Conservation (phyloP, 805 yeast genomes). For the Myxozyma geophila region DNA sequence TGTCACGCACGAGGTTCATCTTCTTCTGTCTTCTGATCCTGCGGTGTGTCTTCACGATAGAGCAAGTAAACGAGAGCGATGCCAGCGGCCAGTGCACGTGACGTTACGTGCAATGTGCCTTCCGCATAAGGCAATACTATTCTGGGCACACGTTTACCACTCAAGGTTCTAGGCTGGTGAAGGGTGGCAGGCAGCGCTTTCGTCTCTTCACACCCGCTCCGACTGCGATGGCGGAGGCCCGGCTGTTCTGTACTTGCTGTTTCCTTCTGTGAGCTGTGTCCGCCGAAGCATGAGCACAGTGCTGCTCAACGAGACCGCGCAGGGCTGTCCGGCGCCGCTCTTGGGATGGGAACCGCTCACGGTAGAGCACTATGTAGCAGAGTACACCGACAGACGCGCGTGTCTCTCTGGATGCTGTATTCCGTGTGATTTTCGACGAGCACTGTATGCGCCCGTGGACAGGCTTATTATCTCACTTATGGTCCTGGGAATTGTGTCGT, state of each 20-base stretch:
- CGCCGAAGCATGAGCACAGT: too few species aligned
- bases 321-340: slow-evolving; percentile 28
- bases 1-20: slow-evolving; percentile 28
- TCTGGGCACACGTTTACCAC: too few species aligned
- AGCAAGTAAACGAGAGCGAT: not conserved
- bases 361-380: not conserved
- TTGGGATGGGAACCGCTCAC: slow-evolving; percentile 18
- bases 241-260: not conserved
- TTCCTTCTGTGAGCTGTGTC: too few species aligned
- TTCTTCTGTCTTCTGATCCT: not conserved
- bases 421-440: slow-evolving; percentile 25
- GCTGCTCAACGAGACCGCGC: slow-evolving; percentile 27
- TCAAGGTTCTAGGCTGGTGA: too few species aligned
- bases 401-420: slow-evolving; percentile 32
- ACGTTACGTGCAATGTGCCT: too few species aligned
- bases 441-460: slow-evolving; percentile 2
- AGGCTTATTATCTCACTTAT: slow-evolving; percentile 14
- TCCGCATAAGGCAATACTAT: too few species aligned
- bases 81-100: not conserved
- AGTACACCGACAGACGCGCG: slow-evolving; percentile 2
- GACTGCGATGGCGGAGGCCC: not conserved
- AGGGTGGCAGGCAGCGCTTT: too few species aligned
- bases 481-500: slow-evolving; percentile 27
- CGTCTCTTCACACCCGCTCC: not conserved
- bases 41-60: not conserved